Evolutionary conservation across 106 monocot genomes (phyloP).

Genomic region (Dendrobium huoshanense): DNA sequence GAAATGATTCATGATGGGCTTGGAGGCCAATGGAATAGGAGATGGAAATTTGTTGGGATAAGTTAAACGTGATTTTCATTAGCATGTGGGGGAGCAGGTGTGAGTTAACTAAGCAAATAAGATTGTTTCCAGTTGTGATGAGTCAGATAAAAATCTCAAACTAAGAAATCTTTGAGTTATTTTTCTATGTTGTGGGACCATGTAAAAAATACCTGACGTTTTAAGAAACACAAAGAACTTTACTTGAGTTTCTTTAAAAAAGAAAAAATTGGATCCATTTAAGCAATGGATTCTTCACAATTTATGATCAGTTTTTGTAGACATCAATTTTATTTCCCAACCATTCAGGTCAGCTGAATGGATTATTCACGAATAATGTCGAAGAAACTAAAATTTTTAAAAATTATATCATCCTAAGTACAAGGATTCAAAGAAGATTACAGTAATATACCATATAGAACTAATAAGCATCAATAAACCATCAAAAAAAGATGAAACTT

Average conservation of each 20-base stretch:
- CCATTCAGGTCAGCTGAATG: neutral
- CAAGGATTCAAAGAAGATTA: neutral
- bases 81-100: too few relatives aligned
- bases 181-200: neutral
- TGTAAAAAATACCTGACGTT: neutral
- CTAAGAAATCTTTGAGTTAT: neutral
- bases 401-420: neutral
- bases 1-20: too few relatives aligned
- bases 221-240: neutral
- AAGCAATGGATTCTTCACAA: neutral
- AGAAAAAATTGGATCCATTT: neutral
- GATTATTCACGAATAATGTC: neutral
- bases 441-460: neutral
- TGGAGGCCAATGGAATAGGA: too few relatives aligned
- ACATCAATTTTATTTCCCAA: neutral
- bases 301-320: neutral
- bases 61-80: too few relatives aligned
- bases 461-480: neutral
- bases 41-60: too few relatives aligned
- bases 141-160: neutral
- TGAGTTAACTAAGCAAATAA: too few relatives aligned
- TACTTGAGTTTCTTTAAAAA: neutral
- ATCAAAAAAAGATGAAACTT: neutral
- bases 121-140: too few relatives aligned
- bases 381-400: neutral